Evolutionary conservation across 306 rosid genomes (phyloP), one percentile per base, ranked within the genome.

Genomic region (Gastrolobium villosum): DNA sequence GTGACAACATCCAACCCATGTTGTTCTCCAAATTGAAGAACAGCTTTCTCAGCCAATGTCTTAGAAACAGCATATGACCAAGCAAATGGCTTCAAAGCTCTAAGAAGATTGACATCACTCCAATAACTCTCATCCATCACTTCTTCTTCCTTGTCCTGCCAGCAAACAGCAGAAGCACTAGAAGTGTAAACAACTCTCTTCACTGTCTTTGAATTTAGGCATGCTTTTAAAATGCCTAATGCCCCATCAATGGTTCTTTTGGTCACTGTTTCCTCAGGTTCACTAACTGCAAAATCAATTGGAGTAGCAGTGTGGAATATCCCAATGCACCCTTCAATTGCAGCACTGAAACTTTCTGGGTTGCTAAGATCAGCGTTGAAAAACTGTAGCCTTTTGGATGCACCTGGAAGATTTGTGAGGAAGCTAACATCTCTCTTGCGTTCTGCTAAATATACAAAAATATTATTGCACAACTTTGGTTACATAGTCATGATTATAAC

Each of bases 171-270:
- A 4, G 91, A 48, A 3, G 63, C 84, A 66, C 87, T 81, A 0
- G 93, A 86, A 75, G 92, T 86, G 85, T 91, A 91, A 1, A 91
- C 86, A 11, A 91, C 85, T 15, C 91, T 86, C 55, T 76, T 89
- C 74, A 89, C 80, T 0, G 90, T 90, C 49, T 84, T 77, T 0
- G 90, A 87, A 32, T 71, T 43, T 2, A 77, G 3, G 57, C 94
- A 84, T 3, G 85, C 86, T 57, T 83, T 81, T 26, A 91, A 43
- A 40, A 91, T 88, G 0, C 85, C 92, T 5, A 89, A 5, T 13
- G 94, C 84, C 13, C 90, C 97, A 10, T 83, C 86, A 4, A 84
- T 39, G 39, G 78, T 72, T 77, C 89, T 75, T 64, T 78, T 77
- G 4, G 85, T 89, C 48, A 89, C 83, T 0, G 13, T 5, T 43